Evolutionary conservation across 345 rosid genomes (phyloP).

Genomic region (Gossypium australe): DNA sequence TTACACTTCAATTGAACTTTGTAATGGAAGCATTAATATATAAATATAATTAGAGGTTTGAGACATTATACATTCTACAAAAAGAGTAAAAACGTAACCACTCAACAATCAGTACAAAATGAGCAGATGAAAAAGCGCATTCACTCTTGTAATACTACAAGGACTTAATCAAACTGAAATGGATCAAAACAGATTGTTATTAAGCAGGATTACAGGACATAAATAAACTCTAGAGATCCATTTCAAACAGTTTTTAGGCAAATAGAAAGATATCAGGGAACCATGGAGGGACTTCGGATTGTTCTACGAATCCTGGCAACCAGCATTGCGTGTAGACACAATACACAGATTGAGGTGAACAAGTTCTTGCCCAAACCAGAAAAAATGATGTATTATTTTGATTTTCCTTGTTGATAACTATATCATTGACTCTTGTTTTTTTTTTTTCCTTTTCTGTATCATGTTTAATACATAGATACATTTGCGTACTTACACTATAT

Average conservation of each 20-base stretch:
- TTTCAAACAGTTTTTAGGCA: too few species aligned
- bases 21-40: too few species aligned
- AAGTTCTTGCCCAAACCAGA: not conserved
- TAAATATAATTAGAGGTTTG: not conserved
- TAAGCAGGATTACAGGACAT: too few species aligned
- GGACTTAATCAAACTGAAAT: not conserved
- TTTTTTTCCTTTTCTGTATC: not conserved
- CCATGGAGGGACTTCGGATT: too few species aligned
- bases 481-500: not conserved
- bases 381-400: not conserved
- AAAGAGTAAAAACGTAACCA: too few species aligned
- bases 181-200: too few species aligned
- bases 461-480: not conserved
- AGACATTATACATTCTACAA: not conserved
- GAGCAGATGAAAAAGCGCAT: too few species aligned
- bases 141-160: too few species aligned
- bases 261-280: too few species aligned
- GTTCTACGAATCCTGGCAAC: not conserved
- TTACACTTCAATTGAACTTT: too few species aligned
- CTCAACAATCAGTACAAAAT: not conserved
- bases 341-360: not conserved
- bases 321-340: not conserved
- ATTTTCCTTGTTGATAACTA: not conserved
- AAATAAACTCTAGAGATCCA: too few species aligned
- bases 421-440: not conserved